Conservation (phyloP, 345 rosid species). For the Euphorbia pulcherrima region DNA sequence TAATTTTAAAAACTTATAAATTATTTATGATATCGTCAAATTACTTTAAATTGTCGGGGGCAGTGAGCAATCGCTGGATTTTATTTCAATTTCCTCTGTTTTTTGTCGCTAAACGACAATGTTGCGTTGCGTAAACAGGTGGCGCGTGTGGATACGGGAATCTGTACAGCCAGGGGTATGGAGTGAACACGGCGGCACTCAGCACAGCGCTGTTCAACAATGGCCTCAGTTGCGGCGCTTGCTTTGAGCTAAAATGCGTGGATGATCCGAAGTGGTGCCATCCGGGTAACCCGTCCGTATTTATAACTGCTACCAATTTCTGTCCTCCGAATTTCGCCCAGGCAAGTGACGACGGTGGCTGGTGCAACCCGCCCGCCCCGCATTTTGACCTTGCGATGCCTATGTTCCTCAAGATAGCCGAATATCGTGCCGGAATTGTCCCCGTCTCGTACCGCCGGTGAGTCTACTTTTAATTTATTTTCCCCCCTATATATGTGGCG, state of each 20-base stretch:
- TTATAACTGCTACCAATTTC: conserved; percentile 85
- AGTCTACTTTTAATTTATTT: conserved; percentile 1
- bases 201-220: conserved; percentile 91
- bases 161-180: conserved; percentile 91
- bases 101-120: not conserved
- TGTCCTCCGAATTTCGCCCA: conserved; percentile 93
- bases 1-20: no score
- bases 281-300: conserved; percentile 71
- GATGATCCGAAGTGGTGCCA: conserved; percentile 80
- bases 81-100: no score
- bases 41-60: no score
- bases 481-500: no score
- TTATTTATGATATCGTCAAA: no score
- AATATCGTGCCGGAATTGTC: conserved; percentile 93
- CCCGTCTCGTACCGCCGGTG: conserved; percentile 82
- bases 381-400: conserved; percentile 99
- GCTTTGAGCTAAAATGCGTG: conserved; percentile 80
- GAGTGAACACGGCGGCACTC: conserved; percentile 89
- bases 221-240: conserved; percentile 87
- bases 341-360: conserved; percentile 85
- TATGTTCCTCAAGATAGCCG: conserved; percentile 89
- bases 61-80: no score
- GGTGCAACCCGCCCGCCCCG: conserved; percentile 99
- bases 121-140: conserved; percentile 32
- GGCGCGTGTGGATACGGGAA: conserved; percentile 99